Base-by-base conservation (phyloP, 768 basidiomycete genomes). In the Trametes coccinea region DNA sequence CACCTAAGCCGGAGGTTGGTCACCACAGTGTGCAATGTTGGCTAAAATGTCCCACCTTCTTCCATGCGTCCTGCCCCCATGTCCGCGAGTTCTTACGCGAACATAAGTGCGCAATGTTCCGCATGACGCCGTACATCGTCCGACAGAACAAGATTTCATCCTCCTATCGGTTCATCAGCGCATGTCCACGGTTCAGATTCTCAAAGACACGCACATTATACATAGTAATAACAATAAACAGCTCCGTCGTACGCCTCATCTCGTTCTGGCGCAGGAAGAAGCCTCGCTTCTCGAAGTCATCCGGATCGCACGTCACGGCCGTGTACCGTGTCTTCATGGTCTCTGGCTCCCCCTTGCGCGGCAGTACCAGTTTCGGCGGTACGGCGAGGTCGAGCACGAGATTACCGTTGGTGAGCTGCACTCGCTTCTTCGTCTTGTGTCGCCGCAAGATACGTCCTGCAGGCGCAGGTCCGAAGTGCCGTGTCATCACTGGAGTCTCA, bases 21-120 rank as follows among this genome's bases (percentile, higher is more conserved):
- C 45, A 61, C 16, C 13, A 17, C 9, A 14, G 22, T 22, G 22
- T 22, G 22, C 22, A 22, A 22, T 22, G 22, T 1, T 22, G 22
- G 22, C 22, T 22, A 22, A 22, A 22, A 22, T 16, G 27, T 53
- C 16, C 40, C 51, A 85, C 90, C 84, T 97, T 98, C 74, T 98
- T 93, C 96, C 96, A 98, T 4, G 93, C 90, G 47, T 96, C 94
- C 3, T 86, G 84, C 2, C 96, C 96, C 96, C 96, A 98, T 4
- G 93, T 97, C 68, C 93, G 91, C 9, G 91, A 93, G 61, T 89
- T 89, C 70, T 92, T 92, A 33, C 96, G 85, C 22, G 90, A 85
- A 70, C 91, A 92, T 17, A 92, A 77, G 73, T 90, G 89, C 5
- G 87, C 80, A 48, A 92, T 90, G 69, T 92, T 92, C 47, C 83